phyloP scores from a whole-genome alignment of 257 asterid species.

The Jaltomata sinuosa region DNA sequence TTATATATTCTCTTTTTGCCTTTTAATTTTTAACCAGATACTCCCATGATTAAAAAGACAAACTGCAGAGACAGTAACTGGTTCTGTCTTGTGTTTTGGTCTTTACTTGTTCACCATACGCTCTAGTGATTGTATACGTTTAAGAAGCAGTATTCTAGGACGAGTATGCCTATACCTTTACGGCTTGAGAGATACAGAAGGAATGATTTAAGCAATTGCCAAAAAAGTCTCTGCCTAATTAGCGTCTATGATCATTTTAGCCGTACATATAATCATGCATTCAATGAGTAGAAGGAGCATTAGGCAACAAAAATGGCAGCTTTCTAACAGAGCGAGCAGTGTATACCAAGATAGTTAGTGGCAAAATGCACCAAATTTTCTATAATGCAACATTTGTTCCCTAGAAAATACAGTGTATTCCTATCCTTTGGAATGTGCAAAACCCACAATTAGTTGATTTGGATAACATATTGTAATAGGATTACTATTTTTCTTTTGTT shows the following conservation, averaged over 20 bases:
- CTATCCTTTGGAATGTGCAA: neutral
- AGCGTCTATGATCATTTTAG: too few species aligned
- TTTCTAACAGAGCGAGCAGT: neutral
- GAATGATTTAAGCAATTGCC: too few species aligned
- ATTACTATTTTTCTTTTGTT: neutral
- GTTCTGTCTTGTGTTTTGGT: neutral
- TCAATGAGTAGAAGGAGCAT: neutral
- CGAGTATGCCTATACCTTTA: too few species aligned
- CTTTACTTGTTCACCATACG: neutral
- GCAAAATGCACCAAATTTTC: neutral
- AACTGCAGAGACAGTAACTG: neutral
- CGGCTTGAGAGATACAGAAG: too few species aligned
- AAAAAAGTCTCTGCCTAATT: too few species aligned
- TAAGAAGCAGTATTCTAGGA: neutral
- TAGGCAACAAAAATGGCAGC: neutral
- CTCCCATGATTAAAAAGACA: neutral
- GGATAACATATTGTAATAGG: neutral
- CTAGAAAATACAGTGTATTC: neutral
- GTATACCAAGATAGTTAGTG: neutral
- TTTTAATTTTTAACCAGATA: neutral
- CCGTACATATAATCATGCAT: too few species aligned
- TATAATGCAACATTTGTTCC: neutral
- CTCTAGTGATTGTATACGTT: neutral
- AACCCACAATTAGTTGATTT: neutral
- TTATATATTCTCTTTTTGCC: neutral